These are phyloP conservation scores for Ascochyta lentis DNA, from an alignment of 2,329 filamentous ascomycete species.

Conservation along the genomic window DNA sequence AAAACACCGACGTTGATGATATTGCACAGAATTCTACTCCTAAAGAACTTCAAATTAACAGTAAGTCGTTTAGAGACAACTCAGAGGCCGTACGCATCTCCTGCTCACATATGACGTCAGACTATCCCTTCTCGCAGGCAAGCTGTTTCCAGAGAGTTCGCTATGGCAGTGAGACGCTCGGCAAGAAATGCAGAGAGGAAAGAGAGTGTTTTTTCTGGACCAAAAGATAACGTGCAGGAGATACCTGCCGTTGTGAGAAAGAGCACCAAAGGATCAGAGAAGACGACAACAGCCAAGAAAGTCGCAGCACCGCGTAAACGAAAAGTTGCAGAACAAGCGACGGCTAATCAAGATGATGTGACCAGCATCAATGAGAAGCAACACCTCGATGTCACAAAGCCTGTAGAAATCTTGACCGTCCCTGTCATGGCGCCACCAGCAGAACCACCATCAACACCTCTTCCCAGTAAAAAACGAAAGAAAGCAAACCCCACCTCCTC, in stretches of 20 bases:
- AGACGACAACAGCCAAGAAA: constrained; percentile 2
- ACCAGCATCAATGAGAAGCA: not conserved
- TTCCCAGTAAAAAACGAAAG: constrained; percentile 36
- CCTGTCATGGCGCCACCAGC: constrained; percentile 12
- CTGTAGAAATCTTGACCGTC: not conserved
- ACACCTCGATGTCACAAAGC: not conserved
- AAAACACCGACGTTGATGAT: constrained; percentile 13
- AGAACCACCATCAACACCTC: constrained; percentile 38
- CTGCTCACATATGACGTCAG: constrained; percentile 32
- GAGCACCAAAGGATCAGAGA: not conserved
- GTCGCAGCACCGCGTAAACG: constrained; percentile 24
- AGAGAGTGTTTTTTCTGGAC: too few relatives aligned
- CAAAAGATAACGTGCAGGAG: not conserved
- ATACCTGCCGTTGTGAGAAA: not conserved
- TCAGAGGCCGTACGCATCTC: constrained; percentile 2
- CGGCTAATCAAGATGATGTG: too few relatives aligned
- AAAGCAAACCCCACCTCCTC: constrained; percentile 21
- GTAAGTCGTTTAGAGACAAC: constrained; percentile 54
- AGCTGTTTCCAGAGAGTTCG: constrained; percentile 15
- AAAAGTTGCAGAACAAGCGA: constrained; percentile 23
- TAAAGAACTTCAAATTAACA: not conserved
- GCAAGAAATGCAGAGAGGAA: constrained; percentile 51
- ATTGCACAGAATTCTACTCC: not conserved
- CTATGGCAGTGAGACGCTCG: constrained; percentile 62
- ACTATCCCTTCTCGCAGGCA: constrained; percentile 4